A percentile compares a stretch with the other conserved stretches of the same genome.
These are phyloP conservation scores for Microcyclospora pomicola DNA, from an alignment of 2,329 filamentous ascomycete species.

Conservation along the genomic window DNA sequence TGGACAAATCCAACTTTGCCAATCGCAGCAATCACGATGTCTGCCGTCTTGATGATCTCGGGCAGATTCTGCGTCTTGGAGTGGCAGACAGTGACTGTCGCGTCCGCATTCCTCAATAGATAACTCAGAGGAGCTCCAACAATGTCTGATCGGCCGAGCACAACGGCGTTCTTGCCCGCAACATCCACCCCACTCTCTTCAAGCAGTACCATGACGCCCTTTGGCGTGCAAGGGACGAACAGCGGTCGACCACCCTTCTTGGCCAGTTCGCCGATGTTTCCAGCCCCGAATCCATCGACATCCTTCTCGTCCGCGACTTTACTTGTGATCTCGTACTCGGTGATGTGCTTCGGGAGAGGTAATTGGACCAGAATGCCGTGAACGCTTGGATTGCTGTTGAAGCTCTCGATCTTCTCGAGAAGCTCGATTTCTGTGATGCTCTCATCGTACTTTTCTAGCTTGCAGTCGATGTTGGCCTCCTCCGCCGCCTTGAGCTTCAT, in stretches of 20 bases:
- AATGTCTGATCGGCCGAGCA: slow-evolving; percentile 90
- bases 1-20: slow-evolving; percentile 78
- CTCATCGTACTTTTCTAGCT: slow-evolving; percentile 71
- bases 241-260: slow-evolving; percentile 83
- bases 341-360: slow-evolving; percentile 76
- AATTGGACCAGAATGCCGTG: slow-evolving; percentile 92
- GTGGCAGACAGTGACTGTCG: slow-evolving; percentile 93
- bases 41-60: slow-evolving; percentile 64
- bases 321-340: slow-evolving; percentile 81
- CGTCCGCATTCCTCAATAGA: slow-evolving; percentile 85
- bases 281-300: slow-evolving; percentile 89
- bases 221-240: slow-evolving; percentile 90
- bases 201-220: slow-evolving; percentile 90
- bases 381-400: slow-evolving; percentile 76
- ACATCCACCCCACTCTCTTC: slow-evolving; percentile 71
- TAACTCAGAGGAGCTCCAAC: slow-evolving; percentile 96
- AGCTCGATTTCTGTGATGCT: slow-evolving; percentile 73
- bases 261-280: slow-evolving; percentile 91
- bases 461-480: slow-evolving; percentile 86
- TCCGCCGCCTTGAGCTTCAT: slow-evolving; percentile 98
- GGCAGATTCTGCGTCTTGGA: slow-evolving; percentile 67
- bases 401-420: slow-evolving; percentile 61
- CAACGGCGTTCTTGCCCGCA: slow-evolving; percentile 83
- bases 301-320: slow-evolving; percentile 89
- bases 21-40: slow-evolving; percentile 85